Base-by-base conservation (phyloP, 352 stramenopile genomes). In the Globisporangium perplexum region DNA sequence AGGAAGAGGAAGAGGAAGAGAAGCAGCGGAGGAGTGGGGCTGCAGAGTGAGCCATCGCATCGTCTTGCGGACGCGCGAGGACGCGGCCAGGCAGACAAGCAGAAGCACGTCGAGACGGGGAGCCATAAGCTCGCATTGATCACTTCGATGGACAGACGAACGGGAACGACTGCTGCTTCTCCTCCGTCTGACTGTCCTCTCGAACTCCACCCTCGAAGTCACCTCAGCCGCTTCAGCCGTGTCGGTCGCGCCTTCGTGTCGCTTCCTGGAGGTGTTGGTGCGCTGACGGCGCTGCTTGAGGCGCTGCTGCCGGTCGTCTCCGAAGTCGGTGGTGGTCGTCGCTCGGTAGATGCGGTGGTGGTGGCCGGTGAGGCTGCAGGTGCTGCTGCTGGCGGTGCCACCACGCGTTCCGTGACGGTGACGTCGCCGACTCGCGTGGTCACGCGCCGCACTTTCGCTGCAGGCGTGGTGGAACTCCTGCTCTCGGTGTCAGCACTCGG, bases 161-260 rank as follows among this genome's bases (percentile, higher is more conserved):
- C 8, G 39, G 18, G 39, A 26, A 10, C 30, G 8, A 12, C 33
- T 39, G 33, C 44, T 11, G 41, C 22, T 46, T 7, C 7, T 33
- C 8, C 15, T 41, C 17, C 26, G 26, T n/a, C n/a, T n/a, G n/a
- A n/a, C n/a, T n/a, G 17, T 20, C 12, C 22, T n/a, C 7, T 48
- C 15, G n/a, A n/a, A n/a, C n/a, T n/a, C 4, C 3, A 4, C 23
- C 38, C 18, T 50, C 47, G 14, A 22, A 24, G 28, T 63, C 50
- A 64, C 31, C 57, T 50, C 30, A 64, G 52, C 39, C 57, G 22
- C 51, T 64, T 64, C 28, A 64, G 47, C 5, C 57, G 57, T 35
- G 57, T 55, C n/a, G 57, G 57, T 33, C 57, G 57, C 20, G 38
- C 46, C 47, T 62, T 62, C 33, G 45, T 23, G 8, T 41, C 56